Conservation (phyloP, 148 eudicot species). For the Nyssa sinensis region DNA sequence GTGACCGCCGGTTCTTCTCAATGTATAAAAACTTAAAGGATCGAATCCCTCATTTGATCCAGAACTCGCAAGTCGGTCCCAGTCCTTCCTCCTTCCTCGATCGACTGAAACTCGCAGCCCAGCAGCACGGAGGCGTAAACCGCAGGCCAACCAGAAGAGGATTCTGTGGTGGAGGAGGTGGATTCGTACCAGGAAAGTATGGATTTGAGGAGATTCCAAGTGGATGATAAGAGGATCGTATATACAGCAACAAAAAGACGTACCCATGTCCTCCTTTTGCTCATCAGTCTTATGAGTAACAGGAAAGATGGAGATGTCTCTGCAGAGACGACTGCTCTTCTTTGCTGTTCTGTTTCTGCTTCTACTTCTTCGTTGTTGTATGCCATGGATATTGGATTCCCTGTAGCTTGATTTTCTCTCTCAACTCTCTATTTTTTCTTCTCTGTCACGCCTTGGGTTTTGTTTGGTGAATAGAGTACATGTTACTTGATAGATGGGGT, state of each 20-base stretch:
- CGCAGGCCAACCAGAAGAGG: conserved; percentile 43
- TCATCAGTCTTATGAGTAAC: conserved; percentile 30
- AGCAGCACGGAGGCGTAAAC: conserved; percentile 54
- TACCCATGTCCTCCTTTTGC: conserved; percentile 53
- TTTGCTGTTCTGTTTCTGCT: not conserved
- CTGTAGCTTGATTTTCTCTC: not conserved
- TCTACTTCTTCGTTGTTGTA: not conserved
- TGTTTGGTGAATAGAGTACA: not conserved
- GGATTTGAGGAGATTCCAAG: conserved; percentile 49
- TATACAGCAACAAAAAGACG: conserved; percentile 34
- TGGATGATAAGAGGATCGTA: conserved; percentile 34
- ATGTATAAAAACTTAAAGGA: too few species aligned
- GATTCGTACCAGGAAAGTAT: conserved; percentile 41
- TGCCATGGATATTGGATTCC: not conserved
- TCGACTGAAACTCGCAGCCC: too few species aligned
- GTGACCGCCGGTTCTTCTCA: too few species aligned
- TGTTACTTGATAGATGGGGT: too few species aligned
- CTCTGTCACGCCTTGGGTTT: too few species aligned
- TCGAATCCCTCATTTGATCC: too few species aligned
- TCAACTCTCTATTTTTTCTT: not conserved
- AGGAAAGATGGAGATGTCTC: conserved; percentile 8
- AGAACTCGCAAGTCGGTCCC: too few species aligned
- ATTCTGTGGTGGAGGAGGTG: conserved; percentile 11
- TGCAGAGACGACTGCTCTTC: not conserved
- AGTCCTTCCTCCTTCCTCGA: too few species aligned